Evolutionary conservation across 2,329 filamentous ascomycete genomes (phyloP).

Genomic region (Periconia sp.): DNA sequence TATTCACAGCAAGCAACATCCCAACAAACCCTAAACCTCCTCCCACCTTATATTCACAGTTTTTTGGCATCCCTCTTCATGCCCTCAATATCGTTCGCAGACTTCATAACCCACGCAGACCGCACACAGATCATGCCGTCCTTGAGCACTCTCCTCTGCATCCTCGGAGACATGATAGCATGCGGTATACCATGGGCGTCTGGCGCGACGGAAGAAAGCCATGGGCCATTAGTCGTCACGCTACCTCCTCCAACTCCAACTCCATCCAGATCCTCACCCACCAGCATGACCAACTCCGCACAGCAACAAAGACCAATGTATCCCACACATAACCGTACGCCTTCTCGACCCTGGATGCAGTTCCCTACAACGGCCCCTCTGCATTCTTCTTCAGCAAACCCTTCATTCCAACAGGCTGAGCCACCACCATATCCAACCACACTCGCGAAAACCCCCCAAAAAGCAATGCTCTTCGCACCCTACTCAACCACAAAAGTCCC

Average conservation of each 20-base stretch:
- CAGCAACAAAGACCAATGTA: neutral
- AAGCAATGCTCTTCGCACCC: constrained; percentile 36
- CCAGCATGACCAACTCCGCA: neutral
- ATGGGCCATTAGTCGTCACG: constrained; percentile 31
- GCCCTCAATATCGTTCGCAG: neutral
- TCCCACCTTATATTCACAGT: too few species aligned
- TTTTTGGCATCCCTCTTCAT: neutral
- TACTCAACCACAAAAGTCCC: constrained; percentile 34
- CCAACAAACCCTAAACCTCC: neutral
- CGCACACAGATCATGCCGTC: neutral
- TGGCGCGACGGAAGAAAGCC: constrained; percentile 29
- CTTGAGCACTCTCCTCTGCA: constrained; percentile 20
- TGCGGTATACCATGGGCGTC: constrained; percentile 37
- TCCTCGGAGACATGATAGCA: constrained; percentile 25
- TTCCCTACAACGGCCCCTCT: too few species aligned
- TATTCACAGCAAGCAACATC: neutral
- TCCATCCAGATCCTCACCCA: neutral
- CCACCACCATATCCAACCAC: neutral
- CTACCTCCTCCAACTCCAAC: neutral
- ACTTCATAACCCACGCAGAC: constrained; percentile 18
- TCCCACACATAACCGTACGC: too few species aligned
- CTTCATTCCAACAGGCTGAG: too few species aligned
- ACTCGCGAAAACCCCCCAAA: constrained; percentile 6
- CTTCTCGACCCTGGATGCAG: too few species aligned
- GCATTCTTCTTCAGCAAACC: too few species aligned